These are phyloP conservation scores for Apiospora kogelbergensis DNA, from an alignment of 2,329 filamentous ascomycete species.

Conservation along the genomic window DNA sequence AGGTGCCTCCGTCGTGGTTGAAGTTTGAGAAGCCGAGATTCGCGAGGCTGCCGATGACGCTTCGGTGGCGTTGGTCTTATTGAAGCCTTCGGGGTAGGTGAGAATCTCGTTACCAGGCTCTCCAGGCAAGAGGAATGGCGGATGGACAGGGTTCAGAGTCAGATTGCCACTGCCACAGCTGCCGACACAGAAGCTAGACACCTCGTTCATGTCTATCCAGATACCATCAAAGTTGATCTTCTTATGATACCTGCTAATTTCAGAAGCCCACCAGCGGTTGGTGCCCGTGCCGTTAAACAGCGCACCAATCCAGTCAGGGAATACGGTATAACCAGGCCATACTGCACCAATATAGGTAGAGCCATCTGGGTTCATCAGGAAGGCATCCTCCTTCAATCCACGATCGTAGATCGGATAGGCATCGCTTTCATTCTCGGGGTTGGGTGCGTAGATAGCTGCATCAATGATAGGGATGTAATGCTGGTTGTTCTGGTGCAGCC, in stretches of 20 bases:
- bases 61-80: constrained; percentile 67
- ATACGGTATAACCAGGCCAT: constrained; percentile 73
- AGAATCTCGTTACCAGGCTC: constrained; percentile 60
- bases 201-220: constrained; percentile 62
- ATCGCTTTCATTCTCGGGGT: constrained; percentile 67
- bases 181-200: constrained; percentile 66
- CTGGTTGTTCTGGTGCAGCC: constrained; percentile 63
- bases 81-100: constrained; percentile 68
- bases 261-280: constrained; percentile 66
- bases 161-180: constrained; percentile 68
- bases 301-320: constrained; percentile 69
- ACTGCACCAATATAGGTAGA: constrained; percentile 61
- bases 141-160: constrained; percentile 67
- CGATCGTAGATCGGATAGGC: constrained; percentile 61
- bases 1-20: constrained; percentile 31
- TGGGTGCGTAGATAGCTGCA: constrained; percentile 67
- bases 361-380: constrained; percentile 59
- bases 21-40: constrained; percentile 32
- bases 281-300: constrained; percentile 62
- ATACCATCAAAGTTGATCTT: constrained; percentile 51
- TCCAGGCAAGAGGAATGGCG: constrained; percentile 64
- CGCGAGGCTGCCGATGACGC: constrained; percentile 57
- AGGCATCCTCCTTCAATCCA: constrained; percentile 55
- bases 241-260: constrained; percentile 59
- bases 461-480: constrained; percentile 78